Base-by-base conservation (phyloP, 345 rosid genomes). In the Moringa oleifera region DNA sequence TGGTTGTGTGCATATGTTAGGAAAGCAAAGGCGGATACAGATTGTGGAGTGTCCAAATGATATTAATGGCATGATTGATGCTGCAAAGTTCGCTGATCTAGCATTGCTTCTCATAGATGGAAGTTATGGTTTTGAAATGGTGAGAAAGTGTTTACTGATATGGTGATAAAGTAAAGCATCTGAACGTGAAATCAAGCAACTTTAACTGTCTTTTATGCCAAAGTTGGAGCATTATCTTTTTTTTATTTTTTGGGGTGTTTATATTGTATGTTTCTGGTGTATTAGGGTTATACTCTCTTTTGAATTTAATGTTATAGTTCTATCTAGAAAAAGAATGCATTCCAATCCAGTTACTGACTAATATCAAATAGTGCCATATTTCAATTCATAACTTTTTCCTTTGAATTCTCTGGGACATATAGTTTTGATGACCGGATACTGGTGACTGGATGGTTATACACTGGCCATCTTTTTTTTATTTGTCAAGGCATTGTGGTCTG, bases 111-210 rank as follows among this genome's bases (percentile, higher is more conserved):
- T 94, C 60, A 79, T 83, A 54, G 97, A 90, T 62, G 99, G 92
- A 76, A 93, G 99, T 77, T 93, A 90, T 57, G 97, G 99, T 52
- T 94, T 94, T 73, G 99, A 94, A 82, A 94, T 92, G 96, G 96
- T 91, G 68, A 75, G 83, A 67, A 19, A 11, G 6, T 41, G 3
- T 41, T 41, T 41, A 1, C 47, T 41, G 47, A 41, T 41, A 41
- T 41, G 16, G 12, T 41, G 47, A 41, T 11, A 33, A 33, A 33
- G 6, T 33, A 11, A 33, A 33, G 11, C 5, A 33, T 33, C 37
- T 33, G 6, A 11, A 33, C 11, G 11, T 33, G 37, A 33, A 5
- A n/a, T n/a, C n/a, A n/a, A 4, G 37, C 11, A 33, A 33, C 5
- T 33, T 33, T 4, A 33, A 5, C 5, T 33, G 37, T 33, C 11